These are phyloP conservation scores for Cucurbita maxima DNA, from an alignment of 306 rosid genomes.

Conservation along the genomic window DNA sequence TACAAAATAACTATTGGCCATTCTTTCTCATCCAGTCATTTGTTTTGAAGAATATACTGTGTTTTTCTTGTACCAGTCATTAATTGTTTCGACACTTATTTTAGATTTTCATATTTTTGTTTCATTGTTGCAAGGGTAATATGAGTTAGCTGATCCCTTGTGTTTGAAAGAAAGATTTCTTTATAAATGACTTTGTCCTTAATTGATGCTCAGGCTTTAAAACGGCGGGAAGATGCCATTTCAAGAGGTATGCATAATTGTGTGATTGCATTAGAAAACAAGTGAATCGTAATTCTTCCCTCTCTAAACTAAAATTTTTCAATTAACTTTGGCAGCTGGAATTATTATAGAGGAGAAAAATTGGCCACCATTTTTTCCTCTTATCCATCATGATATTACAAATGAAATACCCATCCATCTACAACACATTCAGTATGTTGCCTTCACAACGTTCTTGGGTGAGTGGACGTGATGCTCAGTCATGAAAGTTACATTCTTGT, in stretches of 20 bases:
- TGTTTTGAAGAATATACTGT: no score
- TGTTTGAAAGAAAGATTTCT: background rate
- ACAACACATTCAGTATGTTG: constrained; percentile 74
- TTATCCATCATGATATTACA: constrained; percentile 84
- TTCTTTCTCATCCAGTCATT: background rate
- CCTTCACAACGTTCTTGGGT: constrained; percentile 85
- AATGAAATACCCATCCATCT: constrained; percentile 89
- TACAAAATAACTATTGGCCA: background rate
- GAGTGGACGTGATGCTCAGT: constrained; percentile 19
- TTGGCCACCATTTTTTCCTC: constrained; percentile 89
- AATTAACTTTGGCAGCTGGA: constrained; percentile 49
- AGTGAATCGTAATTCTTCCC: background rate
- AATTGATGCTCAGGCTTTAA: constrained; percentile 46
- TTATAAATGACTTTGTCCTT: background rate
- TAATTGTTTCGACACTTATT: no score
- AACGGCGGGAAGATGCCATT: constrained; percentile 68
- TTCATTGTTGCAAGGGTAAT: constrained; percentile 6
- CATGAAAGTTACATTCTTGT: constrained; percentile 4
- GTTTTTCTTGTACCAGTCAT: no score
- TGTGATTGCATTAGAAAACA: constrained; percentile 13
- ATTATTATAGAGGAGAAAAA: constrained; percentile 69
- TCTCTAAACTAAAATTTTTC: background rate
- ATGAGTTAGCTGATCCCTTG: constrained; percentile 7
- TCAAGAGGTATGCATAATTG: constrained; percentile 41
- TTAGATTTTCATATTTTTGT: background rate